These are phyloP conservation scores for Leishmania tarentolae DNA, from an alignment of 208 protist genomes.

Conservation along the genomic window DNA sequence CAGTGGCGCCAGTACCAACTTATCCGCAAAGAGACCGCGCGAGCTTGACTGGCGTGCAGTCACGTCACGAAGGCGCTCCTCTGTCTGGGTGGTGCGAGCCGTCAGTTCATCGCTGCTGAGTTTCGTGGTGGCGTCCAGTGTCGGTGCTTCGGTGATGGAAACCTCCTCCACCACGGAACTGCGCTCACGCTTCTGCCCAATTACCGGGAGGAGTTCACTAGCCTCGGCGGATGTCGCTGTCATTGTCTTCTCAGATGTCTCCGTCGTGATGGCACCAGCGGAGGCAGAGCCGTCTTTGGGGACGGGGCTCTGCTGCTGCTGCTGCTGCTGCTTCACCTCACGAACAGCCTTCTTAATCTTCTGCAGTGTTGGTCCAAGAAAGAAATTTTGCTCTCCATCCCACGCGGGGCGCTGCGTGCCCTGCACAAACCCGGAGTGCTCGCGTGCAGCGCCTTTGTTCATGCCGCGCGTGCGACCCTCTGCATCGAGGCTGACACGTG, in stretches of 20 bases:
- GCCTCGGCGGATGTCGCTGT: neutral
- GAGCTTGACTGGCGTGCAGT: constrained; percentile 32
- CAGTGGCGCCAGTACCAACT: constrained; percentile 96
- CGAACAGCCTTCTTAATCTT: constrained; percentile 63
- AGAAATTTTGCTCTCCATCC: constrained; percentile 81
- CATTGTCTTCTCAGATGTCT: neutral
- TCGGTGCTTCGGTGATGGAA: neutral
- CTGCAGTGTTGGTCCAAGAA: constrained; percentile 54
- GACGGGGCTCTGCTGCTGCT: constrained; percentile 1
- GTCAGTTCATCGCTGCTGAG: constrained; percentile 20
- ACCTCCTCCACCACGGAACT: neutral
- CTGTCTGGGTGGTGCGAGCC: constrained; percentile 10
- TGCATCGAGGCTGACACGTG: constrained; percentile 56
- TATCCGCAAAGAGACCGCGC: constrained; percentile 79
- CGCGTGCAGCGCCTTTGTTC: constrained; percentile 76
- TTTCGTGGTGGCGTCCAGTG: constrained; percentile 24
- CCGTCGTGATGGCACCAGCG: neutral
- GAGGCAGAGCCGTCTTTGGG: neutral
- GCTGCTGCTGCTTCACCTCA: constrained; percentile 24
- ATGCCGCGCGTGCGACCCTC: constrained; percentile 75
- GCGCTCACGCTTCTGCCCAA: constrained; percentile 24
- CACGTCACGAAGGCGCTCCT: constrained; percentile 52
- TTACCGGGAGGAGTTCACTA: neutral
- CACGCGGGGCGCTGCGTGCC: constrained; percentile 68
- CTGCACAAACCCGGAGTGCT: constrained; percentile 44